Conservation (phyloP, 2,329 filamentous ascomycete species). For the Fusarium multiceps region DNA sequence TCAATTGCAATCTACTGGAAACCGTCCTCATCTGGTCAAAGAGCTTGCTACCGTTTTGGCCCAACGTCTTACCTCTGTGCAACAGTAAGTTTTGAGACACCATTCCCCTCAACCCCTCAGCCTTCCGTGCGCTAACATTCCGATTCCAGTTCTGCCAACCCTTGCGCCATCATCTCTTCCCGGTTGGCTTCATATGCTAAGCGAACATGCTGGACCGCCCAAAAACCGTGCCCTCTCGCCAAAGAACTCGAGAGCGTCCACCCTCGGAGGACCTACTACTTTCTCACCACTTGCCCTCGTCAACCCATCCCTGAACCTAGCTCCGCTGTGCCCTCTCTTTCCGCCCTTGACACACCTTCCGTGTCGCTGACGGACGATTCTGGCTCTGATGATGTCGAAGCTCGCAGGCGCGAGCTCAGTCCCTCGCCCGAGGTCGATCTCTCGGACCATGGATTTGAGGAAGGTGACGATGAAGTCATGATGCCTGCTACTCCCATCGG, state of each 20-base stretch:
- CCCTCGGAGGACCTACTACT: slow-evolving; percentile 95
- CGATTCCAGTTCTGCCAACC: slow-evolving; percentile 84
- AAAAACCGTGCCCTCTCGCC: slow-evolving; percentile 85
- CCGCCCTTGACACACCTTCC: slow-evolving; percentile 81
- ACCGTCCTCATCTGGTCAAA: slow-evolving; percentile 93
- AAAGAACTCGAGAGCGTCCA: slow-evolving; percentile 95
- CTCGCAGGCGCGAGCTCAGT: slow-evolving; percentile 78
- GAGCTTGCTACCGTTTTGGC: slow-evolving; percentile 86
- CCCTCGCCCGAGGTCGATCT: slow-evolving; percentile 94
- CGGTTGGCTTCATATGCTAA: slow-evolving; percentile 90
- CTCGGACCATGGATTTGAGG: slow-evolving; percentile 86
- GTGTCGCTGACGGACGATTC: slow-evolving; percentile 69
- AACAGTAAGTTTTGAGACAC: slow-evolving; percentile 76
- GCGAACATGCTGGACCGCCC: slow-evolving; percentile 81
- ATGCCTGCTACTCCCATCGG: slow-evolving; percentile 72
- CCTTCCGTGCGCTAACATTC: slow-evolving; percentile 43
- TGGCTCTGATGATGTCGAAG: slow-evolving; percentile 76
- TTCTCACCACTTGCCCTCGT: slow-evolving; percentile 87
- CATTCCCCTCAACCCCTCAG: slow-evolving; percentile 25
- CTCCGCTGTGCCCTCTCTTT: slow-evolving; percentile 46
- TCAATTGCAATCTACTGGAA: slow-evolving; percentile 88
- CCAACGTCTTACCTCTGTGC: slow-evolving; percentile 81
- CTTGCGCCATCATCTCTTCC: slow-evolving; percentile 93
- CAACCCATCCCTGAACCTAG: slow-evolving; percentile 75
- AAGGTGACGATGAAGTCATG: slow-evolving; percentile 69